Evolutionary conservation across 345 rosid genomes (phyloP).

Genomic region (Anacardium occidentale): DNA sequence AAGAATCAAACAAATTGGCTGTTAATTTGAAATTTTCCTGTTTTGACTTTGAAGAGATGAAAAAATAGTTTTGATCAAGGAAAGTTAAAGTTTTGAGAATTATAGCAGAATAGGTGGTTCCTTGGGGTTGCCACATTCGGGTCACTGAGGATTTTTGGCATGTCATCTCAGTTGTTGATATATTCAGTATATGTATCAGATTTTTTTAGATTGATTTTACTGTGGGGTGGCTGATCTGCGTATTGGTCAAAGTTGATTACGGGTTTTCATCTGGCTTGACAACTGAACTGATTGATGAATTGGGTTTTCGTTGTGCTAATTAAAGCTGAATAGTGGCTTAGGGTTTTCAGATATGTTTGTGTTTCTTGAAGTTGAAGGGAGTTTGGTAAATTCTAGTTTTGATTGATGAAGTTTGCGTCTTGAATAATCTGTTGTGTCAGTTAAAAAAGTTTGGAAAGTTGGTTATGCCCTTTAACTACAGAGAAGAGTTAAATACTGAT

Average conservation of each 20-base stretch:
- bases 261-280: constrained; percentile 16
- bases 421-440: constrained; percentile 21
- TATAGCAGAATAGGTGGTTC: constrained; percentile 14
- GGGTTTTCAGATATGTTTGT: constrained; percentile 25
- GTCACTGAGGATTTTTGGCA: constrained; percentile 2
- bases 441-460: constrained; percentile 18
- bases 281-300: constrained; percentile 20
- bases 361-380: constrained; percentile 32
- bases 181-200: constrained; percentile 1
- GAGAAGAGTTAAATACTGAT: constrained; percentile 9
- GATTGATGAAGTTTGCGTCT: constrained; percentile 49
- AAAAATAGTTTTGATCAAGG: not conserved
- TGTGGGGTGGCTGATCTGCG: constrained; percentile 15
- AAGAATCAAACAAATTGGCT: constrained; percentile 14
- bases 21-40: constrained; percentile 5
- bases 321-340: not conserved
- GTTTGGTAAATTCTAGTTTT: constrained; percentile 32
- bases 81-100: constrained; percentile 6
- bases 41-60: not conserved
- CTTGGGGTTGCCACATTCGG: constrained; percentile 23
- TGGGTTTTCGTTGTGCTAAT: constrained; percentile 18
- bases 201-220: not conserved
- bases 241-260: constrained; percentile 15
- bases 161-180: not conserved
- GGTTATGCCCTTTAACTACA: constrained; percentile 13